phyloP scores from a whole-genome alignment of 805 yeast species.

The Teunomyces panamensis region DNA sequence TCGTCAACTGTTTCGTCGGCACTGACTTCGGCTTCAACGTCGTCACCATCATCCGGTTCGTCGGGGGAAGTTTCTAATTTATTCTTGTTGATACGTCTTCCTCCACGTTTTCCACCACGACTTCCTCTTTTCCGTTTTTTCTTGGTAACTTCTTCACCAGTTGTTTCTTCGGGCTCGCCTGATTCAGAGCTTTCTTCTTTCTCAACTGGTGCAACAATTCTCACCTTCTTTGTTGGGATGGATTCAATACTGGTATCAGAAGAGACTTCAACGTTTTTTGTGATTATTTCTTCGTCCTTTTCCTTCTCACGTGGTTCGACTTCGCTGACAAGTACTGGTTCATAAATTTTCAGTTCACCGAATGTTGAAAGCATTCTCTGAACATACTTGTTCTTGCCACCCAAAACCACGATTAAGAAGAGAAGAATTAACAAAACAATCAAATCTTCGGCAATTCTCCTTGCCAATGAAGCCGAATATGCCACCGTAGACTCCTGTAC shows the following conservation, averaged over 20 bases:
- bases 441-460: constrained; percentile 45
- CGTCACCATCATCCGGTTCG: constrained; percentile 6
- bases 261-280: not conserved
- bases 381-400: constrained; percentile 16
- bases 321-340: not conserved
- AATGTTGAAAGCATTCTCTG: constrained; percentile 6
- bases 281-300: not conserved
- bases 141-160: constrained; percentile 16
- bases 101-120: constrained; percentile 72
- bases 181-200: constrained; percentile 10
- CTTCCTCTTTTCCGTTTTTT: constrained; percentile 80
- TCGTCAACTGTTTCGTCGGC: constrained; percentile 11
- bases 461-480: not conserved
- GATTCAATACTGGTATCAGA: not conserved
- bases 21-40: constrained; percentile 10
- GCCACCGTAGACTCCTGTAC: not conserved
- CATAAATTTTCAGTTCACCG: not conserved
- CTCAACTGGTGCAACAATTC: constrained; percentile 18
- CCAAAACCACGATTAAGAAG: constrained; percentile 32
- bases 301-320: not conserved
- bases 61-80: constrained; percentile 20
- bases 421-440: constrained; percentile 40
- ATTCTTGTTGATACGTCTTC: constrained; percentile 33
- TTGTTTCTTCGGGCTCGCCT: constrained; percentile 7
- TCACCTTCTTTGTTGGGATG: constrained; percentile 15